Base-by-base conservation (phyloP, 2,329 filamentous ascomycete species). In the Exophiala calicioides region DNA sequence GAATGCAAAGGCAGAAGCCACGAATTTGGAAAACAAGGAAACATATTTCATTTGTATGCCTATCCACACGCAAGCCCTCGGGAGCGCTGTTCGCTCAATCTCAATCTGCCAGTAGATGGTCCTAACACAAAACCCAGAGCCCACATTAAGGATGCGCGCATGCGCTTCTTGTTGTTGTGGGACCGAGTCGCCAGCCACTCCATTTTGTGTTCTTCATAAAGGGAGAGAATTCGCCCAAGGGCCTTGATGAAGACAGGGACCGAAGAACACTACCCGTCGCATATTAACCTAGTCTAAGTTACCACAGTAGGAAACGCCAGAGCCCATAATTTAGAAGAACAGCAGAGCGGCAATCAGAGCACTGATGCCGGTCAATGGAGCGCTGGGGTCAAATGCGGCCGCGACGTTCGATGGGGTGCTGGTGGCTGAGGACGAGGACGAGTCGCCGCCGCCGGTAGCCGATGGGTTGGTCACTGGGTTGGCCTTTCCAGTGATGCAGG, bases 401-500 rank as follows among this genome's bases (percentile, higher is more conserved):
- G 33, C 47, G 29, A 40, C 44, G 38, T 47, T 43, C 10, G 30
- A 29, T 31, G 44, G 38, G 15, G 38, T 40, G 42, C 44, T 44
- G 16, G 45, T 49, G 24, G 54, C 34, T 39, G 37, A 52, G 8
- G 46, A 41, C 49, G 54, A 15, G 15, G 53, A 27, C 18, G 44
- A 27, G 26, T 26, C 23, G 51, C 49, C 43, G 31, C 44, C 50
- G 24, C 39, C 15, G 20, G 56, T 51, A 15, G 38, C 40, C 30
- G 39, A 39, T 13, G 44, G 47, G 29, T 56, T 55, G 43, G 45
- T 52, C 21, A 50, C 43, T 38, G 70, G 68, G 63, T 71, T 58
- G 47, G 53, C 32, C 41, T 61, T 59, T 50, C 59, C 58, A 43
- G 63, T 62, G 26, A 65, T 57, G 65, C 76, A 79, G 21, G 61